Base-by-base conservation (phyloP, 2,329 filamentous ascomycete species). In the Penicillium sp. region DNA sequence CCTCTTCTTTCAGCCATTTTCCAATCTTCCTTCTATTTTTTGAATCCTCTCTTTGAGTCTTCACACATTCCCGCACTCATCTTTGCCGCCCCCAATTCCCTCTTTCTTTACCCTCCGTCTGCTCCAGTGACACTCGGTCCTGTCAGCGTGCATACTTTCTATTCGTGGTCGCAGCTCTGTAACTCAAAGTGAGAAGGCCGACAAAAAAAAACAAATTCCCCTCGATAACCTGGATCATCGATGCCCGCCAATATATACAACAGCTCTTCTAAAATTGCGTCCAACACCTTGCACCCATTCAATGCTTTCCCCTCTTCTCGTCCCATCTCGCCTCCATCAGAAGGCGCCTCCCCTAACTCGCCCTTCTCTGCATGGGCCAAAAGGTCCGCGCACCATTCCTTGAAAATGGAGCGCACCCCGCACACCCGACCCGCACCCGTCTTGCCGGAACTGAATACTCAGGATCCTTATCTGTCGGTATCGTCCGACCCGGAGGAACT, bases 381-480 rank as follows among this genome's bases (percentile, higher is more conserved):
- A 47, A 33, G 40, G 18, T 25, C 31, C 29, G 25, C 53, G 18
- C 27, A 25, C 41, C 23, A 52, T 31, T 46, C 37, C 44, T 41
- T 55, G 50, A 65, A 56, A 15, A 66, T 67, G 58, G 66, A 65
- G 50, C 58, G 65, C 55, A 51, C 65, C 46, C 43, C 61, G 60
- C 55, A 64, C 61, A 23, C 57, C 58, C 55, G 62, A 41, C 57
- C 60, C 43, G 69, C 65, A 15, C 57, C 63, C 33, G 64, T 62
- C 43, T 69, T 73, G 55, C 70, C 69, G 43, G 66, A 72, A 31
- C 60, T 69, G 41, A 67, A 63, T 43, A 64, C 67, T 51, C 67
- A 67, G 48, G 74, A 77, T 49, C 70, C 73, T 22, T 77, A 75
- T 59, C 69, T 77, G 7, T 71, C 73, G 14, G 67, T 71, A 9